Percentiles rank a stretch among this genome's conserved stretches.
Conservation (phyloP, 2,329 filamentous ascomycete genomes). For the Didymella segeticola region DNA sequence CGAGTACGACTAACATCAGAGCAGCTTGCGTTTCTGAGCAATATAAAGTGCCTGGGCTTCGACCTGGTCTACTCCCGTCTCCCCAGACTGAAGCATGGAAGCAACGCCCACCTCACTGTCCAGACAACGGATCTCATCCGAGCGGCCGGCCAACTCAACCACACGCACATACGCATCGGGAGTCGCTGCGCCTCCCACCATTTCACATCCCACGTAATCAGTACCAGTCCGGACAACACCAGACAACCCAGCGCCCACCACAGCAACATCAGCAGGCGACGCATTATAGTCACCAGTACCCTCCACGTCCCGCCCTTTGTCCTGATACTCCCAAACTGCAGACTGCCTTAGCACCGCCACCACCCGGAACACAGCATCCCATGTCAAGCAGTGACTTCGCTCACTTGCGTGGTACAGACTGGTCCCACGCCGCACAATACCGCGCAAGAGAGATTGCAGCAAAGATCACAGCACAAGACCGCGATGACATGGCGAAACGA, state of each 20-base stretch:
- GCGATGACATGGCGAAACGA: background rate
- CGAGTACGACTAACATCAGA: too few relatives aligned
- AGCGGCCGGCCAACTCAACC: background rate
- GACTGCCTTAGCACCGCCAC: background rate
- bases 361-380: background rate
- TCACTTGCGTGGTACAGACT: background rate
- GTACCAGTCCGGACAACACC: background rate
- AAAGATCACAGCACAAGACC: background rate
- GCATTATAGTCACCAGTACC: too few relatives aligned
- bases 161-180: background rate
- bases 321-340: background rate
- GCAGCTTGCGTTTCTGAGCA: too few relatives aligned
- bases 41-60: too few relatives aligned
- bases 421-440: background rate
- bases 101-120: too few relatives aligned
- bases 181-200: background rate
- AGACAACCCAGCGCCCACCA: background rate
- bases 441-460: constrained; percentile 2
- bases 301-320: too few relatives aligned
- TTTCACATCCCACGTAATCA: background rate
- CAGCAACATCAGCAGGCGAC: background rate
- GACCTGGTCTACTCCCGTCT: too few relatives aligned
- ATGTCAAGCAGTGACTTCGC: background rate
- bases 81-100: background rate
- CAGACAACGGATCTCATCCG: background rate